These are phyloP conservation scores for Trichosporon sp. DNA, from an alignment of 1,284 basidiomycete genomes.

Conservation along the genomic window DNA sequence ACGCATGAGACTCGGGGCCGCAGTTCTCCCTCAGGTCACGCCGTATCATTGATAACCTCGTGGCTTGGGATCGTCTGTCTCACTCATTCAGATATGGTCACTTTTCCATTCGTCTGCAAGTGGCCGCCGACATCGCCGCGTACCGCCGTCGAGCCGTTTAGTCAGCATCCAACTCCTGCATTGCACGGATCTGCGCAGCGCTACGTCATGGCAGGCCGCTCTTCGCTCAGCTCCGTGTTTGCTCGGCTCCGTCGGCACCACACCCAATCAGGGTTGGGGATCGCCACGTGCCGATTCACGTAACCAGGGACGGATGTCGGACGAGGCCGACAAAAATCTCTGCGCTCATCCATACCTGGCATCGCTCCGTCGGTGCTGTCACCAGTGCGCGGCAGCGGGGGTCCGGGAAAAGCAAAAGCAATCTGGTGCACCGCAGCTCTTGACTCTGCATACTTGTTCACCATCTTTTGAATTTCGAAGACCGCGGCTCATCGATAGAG, in stretches of 20 bases:
- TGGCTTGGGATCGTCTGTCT: background rate
- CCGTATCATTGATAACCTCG: background rate
- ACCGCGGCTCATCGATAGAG: background rate
- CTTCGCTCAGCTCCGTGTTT: background rate
- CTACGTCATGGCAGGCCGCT: background rate
- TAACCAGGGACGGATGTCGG: background rate
- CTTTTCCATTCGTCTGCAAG: background rate
- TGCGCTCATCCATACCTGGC: background rate
- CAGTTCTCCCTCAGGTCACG: background rate
- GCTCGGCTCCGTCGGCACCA: background rate
- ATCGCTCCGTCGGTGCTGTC: background rate
- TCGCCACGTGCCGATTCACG: background rate
- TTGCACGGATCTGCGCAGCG: background rate
- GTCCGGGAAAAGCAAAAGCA: constrained; percentile 10
- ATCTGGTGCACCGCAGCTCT: constrained; percentile 6
- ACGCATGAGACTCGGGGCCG: background rate
- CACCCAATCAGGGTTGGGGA: background rate
- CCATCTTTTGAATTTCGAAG: background rate
- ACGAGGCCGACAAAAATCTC: constrained; percentile 17
- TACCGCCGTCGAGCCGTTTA: background rate
- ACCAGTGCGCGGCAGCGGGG: background rate
- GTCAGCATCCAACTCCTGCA: background rate
- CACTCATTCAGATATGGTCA: background rate
- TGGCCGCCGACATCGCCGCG: background rate
- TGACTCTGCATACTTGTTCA: background rate